Conservation (phyloP, 1,284 basidiomycete genomes). For the Flammula alnicola region DNA sequence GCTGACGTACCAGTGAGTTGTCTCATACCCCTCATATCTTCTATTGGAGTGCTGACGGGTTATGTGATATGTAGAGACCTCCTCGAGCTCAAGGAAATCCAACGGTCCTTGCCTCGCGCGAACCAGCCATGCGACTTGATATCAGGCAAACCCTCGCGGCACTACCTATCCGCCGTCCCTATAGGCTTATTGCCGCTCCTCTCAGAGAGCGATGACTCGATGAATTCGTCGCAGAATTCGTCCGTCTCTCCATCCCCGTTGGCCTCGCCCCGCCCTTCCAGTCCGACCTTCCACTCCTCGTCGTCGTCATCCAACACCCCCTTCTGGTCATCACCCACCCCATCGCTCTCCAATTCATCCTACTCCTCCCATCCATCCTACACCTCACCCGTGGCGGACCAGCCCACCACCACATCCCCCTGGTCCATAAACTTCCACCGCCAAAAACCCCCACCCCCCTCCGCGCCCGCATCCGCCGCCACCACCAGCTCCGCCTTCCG, state of each 20-base stretch:
- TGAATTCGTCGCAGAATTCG: too few species aligned
- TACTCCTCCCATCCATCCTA: too few species aligned
- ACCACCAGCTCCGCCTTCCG: constrained; percentile 16
- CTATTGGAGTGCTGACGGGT: constrained; percentile 16
- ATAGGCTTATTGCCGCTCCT: constrained; percentile 56
- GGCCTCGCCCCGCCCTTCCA: neutral
- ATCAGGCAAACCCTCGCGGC: constrained; percentile 37
- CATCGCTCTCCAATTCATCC: too few species aligned
- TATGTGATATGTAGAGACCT: constrained; percentile 49
- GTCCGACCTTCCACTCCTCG: too few species aligned
- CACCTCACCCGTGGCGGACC: too few species aligned
- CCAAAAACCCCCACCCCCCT: constrained; percentile 10
- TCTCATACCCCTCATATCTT: constrained; percentile 5
- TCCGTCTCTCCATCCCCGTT: constrained; percentile 9
- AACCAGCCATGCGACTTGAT: constrained; percentile 48
- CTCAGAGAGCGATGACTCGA: constrained; percentile 31
- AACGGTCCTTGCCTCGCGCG: constrained; percentile 57
- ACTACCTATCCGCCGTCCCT: constrained; percentile 54
- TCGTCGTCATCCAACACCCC: too few species aligned
- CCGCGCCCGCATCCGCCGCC: constrained; percentile 16
- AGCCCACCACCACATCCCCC: constrained; percentile 8
- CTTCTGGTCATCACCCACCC: too few species aligned
- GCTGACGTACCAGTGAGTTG: constrained; percentile 56
- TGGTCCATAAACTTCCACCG: constrained; percentile 22
- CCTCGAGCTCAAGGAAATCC: constrained; percentile 66